Percentiles rank a stretch among this genome's conserved stretches.
These are phyloP conservation scores for Grosmannia huntii DNA, from an alignment of 2,329 filamentous ascomycete genomes.

Conservation along the genomic window DNA sequence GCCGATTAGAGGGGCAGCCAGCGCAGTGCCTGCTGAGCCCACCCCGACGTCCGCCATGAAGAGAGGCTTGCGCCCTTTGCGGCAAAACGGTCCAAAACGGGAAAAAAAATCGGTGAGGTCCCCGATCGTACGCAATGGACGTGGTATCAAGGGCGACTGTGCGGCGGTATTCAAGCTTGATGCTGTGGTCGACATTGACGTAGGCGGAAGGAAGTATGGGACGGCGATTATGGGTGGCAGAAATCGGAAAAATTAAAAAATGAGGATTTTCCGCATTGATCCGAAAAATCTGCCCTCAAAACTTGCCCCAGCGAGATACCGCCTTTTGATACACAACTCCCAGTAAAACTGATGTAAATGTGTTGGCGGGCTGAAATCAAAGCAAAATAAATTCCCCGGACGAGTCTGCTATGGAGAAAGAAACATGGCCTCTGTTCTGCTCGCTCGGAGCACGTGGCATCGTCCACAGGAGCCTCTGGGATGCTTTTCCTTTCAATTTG, in stretches of 20 bases:
- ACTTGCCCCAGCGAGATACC: conserved; percentile 1
- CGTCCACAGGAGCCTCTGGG: too few species aligned
- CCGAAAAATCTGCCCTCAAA: conserved; percentile 4
- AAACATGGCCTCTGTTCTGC: too few species aligned
- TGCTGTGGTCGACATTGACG: neutral
- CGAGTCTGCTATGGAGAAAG: neutral
- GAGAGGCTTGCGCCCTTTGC: neutral
- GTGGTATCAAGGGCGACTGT: neutral
- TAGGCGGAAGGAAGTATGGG: neutral
- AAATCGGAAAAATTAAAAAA: conserved; percentile 1
- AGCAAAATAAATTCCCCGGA: neutral
- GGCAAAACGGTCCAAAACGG: neutral
- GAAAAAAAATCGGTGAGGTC: neutral
- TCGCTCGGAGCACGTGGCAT: too few species aligned
- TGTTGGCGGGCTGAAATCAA: too few species aligned
- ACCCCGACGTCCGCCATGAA: conserved; percentile 1
- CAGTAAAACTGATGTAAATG: neutral
- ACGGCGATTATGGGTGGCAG: neutral
- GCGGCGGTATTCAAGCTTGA: neutral
- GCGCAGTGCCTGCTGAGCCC: neutral
- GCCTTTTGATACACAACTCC: conserved; percentile 2
- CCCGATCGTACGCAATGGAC: neutral
- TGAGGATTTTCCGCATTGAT: conserved; percentile 2
- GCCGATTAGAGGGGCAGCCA: conserved; percentile 1
- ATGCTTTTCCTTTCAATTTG: too few species aligned